Conservation (phyloP, 768 basidiomycete genomes). For the Xerocomellus dryophilus region DNA sequence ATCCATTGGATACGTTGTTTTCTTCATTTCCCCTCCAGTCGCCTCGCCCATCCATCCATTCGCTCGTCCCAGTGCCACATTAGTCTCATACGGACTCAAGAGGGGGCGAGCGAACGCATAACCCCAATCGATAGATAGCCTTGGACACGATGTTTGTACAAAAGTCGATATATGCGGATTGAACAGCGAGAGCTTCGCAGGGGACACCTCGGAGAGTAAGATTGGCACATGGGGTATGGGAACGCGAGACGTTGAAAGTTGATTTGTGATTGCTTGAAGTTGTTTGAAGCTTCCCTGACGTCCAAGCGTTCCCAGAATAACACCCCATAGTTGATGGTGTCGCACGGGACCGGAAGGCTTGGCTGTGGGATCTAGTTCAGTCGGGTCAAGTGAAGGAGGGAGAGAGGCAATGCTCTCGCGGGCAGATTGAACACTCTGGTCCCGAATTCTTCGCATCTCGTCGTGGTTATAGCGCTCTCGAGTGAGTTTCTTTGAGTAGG, state of each 20-base stretch:
- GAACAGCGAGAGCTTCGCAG: slow-evolving; percentile 87
- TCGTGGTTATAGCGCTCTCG: slow-evolving; percentile 85
- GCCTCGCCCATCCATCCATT: slow-evolving; percentile 62
- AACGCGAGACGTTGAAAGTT: slow-evolving; percentile 52
- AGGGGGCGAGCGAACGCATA: slow-evolving; percentile 90
- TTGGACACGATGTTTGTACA: slow-evolving; percentile 94
- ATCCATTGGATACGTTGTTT: slow-evolving; percentile 84
- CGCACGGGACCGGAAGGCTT: not conserved
- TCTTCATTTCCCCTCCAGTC: slow-evolving; percentile 18
- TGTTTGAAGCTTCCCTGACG: slow-evolving; percentile 92
- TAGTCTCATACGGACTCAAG: slow-evolving; percentile 90
- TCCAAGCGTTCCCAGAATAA: slow-evolving; percentile 91
- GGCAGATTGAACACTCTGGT: slow-evolving; percentile 74
- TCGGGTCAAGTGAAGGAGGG: slow-evolving; percentile 3
- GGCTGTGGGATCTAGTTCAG: slow-evolving; percentile 18
- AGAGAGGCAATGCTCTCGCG: slow-evolving; percentile 54
- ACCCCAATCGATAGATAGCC: slow-evolving; percentile 98
- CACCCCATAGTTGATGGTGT: slow-evolving; percentile 65
- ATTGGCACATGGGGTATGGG: slow-evolving; percentile 83
- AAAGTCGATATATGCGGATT: slow-evolving; percentile 80
- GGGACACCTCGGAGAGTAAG: slow-evolving; percentile 94
- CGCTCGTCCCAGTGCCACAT: slow-evolving; percentile 68
- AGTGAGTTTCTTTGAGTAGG: slow-evolving; percentile 96
- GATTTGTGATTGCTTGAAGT: slow-evolving; percentile 77
- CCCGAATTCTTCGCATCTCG: slow-evolving; percentile 77